These are phyloP conservation scores for Pogostemon cablin DNA, from an alignment of 257 asterid species.

Conservation along the genomic window DNA sequence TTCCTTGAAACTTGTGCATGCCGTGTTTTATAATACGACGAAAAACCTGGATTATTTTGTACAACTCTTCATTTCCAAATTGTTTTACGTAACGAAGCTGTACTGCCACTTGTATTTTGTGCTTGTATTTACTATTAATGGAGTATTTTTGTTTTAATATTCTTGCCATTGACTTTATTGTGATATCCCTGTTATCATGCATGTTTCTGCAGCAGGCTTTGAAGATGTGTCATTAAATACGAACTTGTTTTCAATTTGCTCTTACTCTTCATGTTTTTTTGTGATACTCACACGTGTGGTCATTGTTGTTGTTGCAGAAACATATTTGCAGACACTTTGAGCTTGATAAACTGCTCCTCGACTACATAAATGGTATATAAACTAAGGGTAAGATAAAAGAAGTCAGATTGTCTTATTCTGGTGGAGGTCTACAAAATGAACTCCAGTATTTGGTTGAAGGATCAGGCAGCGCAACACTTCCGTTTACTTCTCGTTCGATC, in stretches of 20 bases:
- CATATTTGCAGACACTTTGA: constrained; percentile 82
- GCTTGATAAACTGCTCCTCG: constrained; percentile 83
- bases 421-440: neutral
- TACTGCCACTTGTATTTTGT: neutral
- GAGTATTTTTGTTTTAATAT: neutral
- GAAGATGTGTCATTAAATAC: neutral
- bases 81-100: neutral
- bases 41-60: neutral
- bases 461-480: neutral
- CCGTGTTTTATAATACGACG: neutral
- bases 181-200: neutral
- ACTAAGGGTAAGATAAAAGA: neutral
- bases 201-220: neutral
- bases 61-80: neutral
- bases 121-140: constrained; percentile 11
- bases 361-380: constrained; percentile 71
- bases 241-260: constrained; percentile 7
- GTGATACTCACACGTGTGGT: constrained; percentile 21
- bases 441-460: neutral
- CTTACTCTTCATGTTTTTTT: constrained; percentile 1
- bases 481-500: neutral
- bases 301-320: constrained; percentile 54
- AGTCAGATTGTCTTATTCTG: neutral
- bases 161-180: neutral
- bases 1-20: constrained; percentile 9